Conservation (phyloP, 352 stramenopile genomes). For the Phytophthora podocarpi region DNA sequence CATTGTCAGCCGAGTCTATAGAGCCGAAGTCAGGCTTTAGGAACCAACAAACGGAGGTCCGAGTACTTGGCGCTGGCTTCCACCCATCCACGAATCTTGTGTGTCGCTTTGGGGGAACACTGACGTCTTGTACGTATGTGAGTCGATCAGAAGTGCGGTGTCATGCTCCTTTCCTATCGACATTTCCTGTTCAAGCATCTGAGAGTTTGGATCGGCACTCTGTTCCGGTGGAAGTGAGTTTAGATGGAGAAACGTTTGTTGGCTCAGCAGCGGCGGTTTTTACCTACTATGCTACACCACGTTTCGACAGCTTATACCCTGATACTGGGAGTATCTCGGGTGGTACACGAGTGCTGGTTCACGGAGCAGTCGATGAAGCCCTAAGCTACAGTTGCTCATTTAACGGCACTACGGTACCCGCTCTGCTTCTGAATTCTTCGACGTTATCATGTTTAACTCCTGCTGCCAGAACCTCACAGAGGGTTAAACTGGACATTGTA, state of each 20-base stretch:
- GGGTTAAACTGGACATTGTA: background rate
- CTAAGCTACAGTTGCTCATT: conserved; percentile 42
- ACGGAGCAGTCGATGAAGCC: conserved; percentile 25
- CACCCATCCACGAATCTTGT: conserved; percentile 3
- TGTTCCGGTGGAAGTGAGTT: conserved; percentile 31
- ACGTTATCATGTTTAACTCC: conserved; percentile 31
- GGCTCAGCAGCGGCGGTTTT: conserved; percentile 13
- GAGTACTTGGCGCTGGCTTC: conserved; percentile 38
- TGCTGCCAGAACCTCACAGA: background rate
- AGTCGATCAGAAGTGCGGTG: conserved; percentile 38
- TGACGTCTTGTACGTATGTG: conserved; percentile 20
- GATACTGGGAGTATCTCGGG: conserved; percentile 27
- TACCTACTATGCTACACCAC: conserved; percentile 23
- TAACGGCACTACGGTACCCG: background rate
- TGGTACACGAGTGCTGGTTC: conserved; percentile 25
- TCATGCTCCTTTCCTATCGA: conserved; percentile 4
- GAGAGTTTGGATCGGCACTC: background rate
- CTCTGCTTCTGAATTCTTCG: conserved; percentile 21
- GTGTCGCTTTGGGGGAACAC: conserved; percentile 35
- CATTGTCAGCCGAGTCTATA: conserved; percentile 27
- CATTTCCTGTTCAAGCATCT: background rate
- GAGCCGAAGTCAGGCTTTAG: conserved; percentile 24
- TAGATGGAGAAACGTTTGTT: conserved; percentile 35
- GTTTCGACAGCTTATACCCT: conserved; percentile 27
- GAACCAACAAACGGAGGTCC: conserved; percentile 16